Evolutionary conservation across 2,329 filamentous ascomycete genomes (phyloP), one percentile per base, ranked within the genome.

Genomic region (Fusarium devonianum): DNA sequence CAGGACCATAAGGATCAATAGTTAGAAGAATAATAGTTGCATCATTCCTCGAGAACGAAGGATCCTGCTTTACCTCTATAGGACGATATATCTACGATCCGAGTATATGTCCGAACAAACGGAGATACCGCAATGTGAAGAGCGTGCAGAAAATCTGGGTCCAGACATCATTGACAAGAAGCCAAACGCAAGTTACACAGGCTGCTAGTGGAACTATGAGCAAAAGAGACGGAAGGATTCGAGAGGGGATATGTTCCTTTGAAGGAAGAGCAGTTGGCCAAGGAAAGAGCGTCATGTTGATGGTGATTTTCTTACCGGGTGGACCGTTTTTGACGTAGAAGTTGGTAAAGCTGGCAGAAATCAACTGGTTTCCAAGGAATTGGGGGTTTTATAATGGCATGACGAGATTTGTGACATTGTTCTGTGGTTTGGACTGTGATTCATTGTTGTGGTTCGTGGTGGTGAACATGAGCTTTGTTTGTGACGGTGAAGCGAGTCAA

Each of bases 11-110:
- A 0, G 79, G 77, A 10, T 78, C 75, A 3, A 81, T 69, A 0
- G 80, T 84, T 0, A 81, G 78, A 3, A 84, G 62, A 34, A 84
- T 70, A 13, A 83, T 74, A 0, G 79, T 80, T 38, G 77, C 75
- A 28, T 84, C 75, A 2, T 49, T 39, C 3, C 63, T 57, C 5
- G 51, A 58, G 51, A 74, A 72, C 0, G 38, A 60, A 0, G 77
- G 73, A 3, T 66, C 58, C 0, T 13, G 18, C 0, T 54, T 60
- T 0, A 69, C 48, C 0, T 64, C 56, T 0, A 68, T 58, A 4
- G 78, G 71, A 0, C 59, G 59, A 53, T 80, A 81, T 0, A 67
- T 35, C 54, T 67, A 72, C 37, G 72, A 78, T 0, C 71, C 72
- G 1, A 76, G 19, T 2, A 75, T 39, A 57, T 80, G 73, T 18